Percentiles rank a stretch among this genome's conserved stretches.
Conservation (phyloP, 371 early-diverging fungal genomes). For the Rhizopus sp. region DNA sequence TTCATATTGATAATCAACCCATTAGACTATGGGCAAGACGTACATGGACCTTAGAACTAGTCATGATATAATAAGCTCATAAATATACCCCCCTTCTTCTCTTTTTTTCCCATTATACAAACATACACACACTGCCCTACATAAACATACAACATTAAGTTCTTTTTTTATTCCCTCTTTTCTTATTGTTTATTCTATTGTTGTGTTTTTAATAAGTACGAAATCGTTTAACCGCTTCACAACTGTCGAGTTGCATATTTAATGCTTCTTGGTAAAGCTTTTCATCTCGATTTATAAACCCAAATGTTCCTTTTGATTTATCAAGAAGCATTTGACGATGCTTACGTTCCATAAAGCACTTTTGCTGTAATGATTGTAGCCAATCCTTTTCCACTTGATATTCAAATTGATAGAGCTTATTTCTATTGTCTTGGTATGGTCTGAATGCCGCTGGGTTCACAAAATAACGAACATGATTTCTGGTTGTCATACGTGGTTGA, state of each 20-base stretch:
- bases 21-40: constrained; percentile 75
- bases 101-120: not conserved
- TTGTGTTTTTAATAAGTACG: constrained; percentile 13
- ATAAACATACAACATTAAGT: not conserved
- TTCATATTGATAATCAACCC: constrained; percentile 54
- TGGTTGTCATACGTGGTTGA: constrained; percentile 35
- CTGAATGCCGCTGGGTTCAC: constrained; percentile 44
- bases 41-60: constrained; percentile 78
- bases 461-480: constrained; percentile 43
- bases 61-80: constrained; percentile 48
- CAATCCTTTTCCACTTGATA: constrained; percentile 45
- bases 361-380: constrained; percentile 38
- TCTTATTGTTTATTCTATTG: not conserved
- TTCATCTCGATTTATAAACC: constrained; percentile 39
- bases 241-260: constrained; percentile 35
- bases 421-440: constrained; percentile 24
- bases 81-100: not conserved
- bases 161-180: not conserved
- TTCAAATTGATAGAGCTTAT: constrained; percentile 40
- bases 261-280: constrained; percentile 39
- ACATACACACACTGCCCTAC: too few relatives aligned
- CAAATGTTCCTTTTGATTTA: constrained; percentile 40
- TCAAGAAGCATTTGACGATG: constrained; percentile 29
- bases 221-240: constrained; percentile 43
- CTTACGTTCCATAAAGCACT: constrained; percentile 37